Percentiles rank a stretch among this genome's conserved stretches.
Conservation (phyloP, 495 filamentous ascomycete genomes). For the Daldinia loculata region DNA sequence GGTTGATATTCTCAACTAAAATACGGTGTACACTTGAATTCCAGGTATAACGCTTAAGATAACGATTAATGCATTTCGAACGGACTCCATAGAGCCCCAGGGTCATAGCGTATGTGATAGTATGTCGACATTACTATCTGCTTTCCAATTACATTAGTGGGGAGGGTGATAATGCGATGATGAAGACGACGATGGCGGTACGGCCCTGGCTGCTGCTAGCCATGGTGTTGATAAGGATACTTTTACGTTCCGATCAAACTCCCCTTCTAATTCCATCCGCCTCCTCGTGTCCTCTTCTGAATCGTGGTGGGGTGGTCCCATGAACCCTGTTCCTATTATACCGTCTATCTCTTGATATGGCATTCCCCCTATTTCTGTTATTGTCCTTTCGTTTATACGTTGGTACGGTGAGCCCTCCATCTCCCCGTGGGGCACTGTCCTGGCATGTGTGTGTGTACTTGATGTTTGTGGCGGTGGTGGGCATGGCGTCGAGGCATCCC, state of each 20-base stretch:
- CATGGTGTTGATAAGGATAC: slow-evolving; percentile 32
- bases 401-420: slow-evolving; percentile 29
- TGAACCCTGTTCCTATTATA: neutral
- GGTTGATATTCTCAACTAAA: neutral
- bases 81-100: neutral
- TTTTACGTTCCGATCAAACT: slow-evolving; percentile 38
- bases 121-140: neutral
- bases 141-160: slow-evolving; percentile 5
- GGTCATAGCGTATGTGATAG: neutral
- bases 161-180: slow-evolving; percentile 31
- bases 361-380: neutral
- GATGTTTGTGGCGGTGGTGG: slow-evolving; percentile 4
- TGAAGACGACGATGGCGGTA: slow-evolving; percentile 18
- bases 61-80: neutral
- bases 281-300: slow-evolving; percentile 25
- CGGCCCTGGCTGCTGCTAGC: slow-evolving; percentile 19
- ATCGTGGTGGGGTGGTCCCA: neutral
- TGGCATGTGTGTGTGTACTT: slow-evolving; percentile 19
- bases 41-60: neutral
- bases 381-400: slow-evolving; percentile 18
- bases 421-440: slow-evolving; percentile 36
- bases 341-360: neutral
- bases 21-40: neutral
- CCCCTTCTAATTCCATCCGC: slow-evolving; percentile 35
- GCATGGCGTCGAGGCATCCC: slow-evolving; percentile 22